Evolutionary conservation across 805 yeast species (phyloP).

Genomic region (Myxozyma neglecta): DNA sequence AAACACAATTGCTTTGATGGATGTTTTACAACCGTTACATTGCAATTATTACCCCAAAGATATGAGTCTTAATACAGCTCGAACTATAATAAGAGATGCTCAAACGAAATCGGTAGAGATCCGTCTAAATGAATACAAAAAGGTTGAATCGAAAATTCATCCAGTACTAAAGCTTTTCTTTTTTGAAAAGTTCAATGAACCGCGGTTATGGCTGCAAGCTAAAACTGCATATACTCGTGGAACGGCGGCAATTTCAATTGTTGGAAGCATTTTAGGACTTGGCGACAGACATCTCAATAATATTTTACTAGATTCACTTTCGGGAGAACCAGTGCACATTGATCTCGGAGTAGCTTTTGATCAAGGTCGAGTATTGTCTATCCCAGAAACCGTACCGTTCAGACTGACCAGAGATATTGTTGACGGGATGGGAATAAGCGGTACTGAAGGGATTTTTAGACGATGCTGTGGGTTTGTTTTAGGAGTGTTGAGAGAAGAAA

Average conservation of each 20-base stretch:
- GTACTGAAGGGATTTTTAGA: conserved; percentile 73
- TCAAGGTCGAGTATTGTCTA: conserved; percentile 77
- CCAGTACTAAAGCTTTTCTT: conserved; percentile 77
- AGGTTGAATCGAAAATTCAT: conserved; percentile 51
- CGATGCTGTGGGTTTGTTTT: conserved; percentile 73
- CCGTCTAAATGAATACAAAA: conserved; percentile 45
- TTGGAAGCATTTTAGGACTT: conserved; percentile 84
- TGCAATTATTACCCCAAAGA: conserved; percentile 44
- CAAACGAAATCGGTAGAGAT: conserved; percentile 47
- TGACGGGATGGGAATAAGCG: conserved; percentile 91
- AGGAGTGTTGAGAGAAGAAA: conserved; percentile 61
- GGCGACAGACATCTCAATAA: conserved; percentile 97
- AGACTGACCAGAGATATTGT: conserved; percentile 84
- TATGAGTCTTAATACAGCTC: conserved; percentile 56
- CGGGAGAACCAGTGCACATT: conserved; percentile 94
- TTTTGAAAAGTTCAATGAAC: conserved; percentile 60
- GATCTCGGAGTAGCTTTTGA: conserved; percentile 97
- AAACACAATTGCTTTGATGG: conserved; percentile 69
- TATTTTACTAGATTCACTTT: conserved; percentile 70
- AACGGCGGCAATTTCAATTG: conserved; percentile 78
- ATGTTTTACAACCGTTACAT: conserved; percentile 68
- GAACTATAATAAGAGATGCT: conserved; percentile 60
- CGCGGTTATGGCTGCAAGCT: conserved; percentile 72
- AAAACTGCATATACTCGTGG: conserved; percentile 70
- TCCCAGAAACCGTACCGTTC: conserved; percentile 94